Evolutionary conservation across 2,329 filamentous ascomycete species (phyloP).

Genomic region (Plenodomus tracheiphilus): DNA sequence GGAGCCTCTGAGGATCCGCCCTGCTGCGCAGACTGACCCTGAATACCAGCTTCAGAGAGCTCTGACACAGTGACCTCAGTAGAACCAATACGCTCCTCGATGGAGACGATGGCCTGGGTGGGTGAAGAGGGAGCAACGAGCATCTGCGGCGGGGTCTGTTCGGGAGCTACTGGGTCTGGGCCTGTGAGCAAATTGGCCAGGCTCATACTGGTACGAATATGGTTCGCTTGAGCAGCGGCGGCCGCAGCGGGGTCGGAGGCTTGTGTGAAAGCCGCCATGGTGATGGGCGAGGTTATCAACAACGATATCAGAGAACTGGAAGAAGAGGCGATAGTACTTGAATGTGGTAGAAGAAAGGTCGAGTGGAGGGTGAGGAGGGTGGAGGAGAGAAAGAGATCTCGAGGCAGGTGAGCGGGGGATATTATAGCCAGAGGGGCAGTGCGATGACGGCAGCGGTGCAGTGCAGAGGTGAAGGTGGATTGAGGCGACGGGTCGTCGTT

Average conservation of each 20-base stretch:
- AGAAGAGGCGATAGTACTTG: background rate
- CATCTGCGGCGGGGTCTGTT: background rate
- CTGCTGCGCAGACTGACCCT: background rate
- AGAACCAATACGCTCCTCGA: background rate
- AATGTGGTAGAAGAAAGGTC: background rate
- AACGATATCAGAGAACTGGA: too few species aligned
- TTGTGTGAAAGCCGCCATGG: slow-evolving; percentile 12
- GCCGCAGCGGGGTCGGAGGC: background rate
- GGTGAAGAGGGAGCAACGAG: background rate
- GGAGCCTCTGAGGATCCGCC: background rate
- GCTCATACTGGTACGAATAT: slow-evolving; percentile 28
- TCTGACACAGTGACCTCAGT: slow-evolving; percentile 4
- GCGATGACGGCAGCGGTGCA: slow-evolving; percentile 3
- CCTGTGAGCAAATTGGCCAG: slow-evolving; percentile 24
- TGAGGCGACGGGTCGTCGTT: slow-evolving; percentile 23
- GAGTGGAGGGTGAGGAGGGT: slow-evolving; percentile 1
- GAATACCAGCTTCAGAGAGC: background rate
- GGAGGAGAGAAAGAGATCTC: slow-evolving; percentile 20
- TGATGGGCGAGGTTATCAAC: background rate
- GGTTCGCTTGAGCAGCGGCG: slow-evolving; percentile 7
- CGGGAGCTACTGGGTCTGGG: background rate
- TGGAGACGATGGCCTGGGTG: slow-evolving; percentile 8
- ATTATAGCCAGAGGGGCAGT: slow-evolving; percentile 16
- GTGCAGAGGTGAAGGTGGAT: slow-evolving; percentile 22
- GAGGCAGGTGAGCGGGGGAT: slow-evolving; percentile 29